phyloP scores from a whole-genome alignment of 495 filamentous ascomycete genomes.

The Pyrenula aspistea region DNA sequence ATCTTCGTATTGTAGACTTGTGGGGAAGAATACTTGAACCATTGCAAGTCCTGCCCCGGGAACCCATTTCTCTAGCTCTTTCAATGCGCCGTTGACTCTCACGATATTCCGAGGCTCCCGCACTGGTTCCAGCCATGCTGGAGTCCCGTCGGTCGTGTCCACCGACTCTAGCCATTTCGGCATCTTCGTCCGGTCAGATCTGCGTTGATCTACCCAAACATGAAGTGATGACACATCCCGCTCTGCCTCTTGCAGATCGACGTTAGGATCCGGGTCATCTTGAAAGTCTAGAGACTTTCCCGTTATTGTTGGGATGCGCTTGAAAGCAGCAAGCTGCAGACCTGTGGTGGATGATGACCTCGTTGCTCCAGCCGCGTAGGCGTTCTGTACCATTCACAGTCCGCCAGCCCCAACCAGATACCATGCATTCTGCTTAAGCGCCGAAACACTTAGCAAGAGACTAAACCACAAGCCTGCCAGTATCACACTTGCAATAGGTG shows the following conservation, averaged over 20 bases:
- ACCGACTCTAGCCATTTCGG: neutral
- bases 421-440: neutral
- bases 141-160: constrained; percentile 1
- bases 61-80: constrained; percentile 17
- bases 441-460: neutral
- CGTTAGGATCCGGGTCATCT: neutral
- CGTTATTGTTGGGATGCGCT: neutral
- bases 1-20: constrained; percentile 2
- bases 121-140: constrained; percentile 16
- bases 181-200: neutral
- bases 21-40: constrained; percentile 20
- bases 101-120: constrained; percentile 16
- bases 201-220: neutral
- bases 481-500: neutral
- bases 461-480: neutral
- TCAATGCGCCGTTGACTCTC: constrained; percentile 23
- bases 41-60: constrained; percentile 16
- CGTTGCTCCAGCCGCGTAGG: constrained; percentile 21
- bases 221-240: neutral
- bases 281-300: neutral
- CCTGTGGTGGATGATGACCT: constrained; percentile 3
- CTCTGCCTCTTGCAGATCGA: neutral
- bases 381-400: constrained; percentile 34
- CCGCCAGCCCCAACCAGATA: constrained; percentile 25
- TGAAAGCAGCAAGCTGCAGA: neutral